Evolutionary conservation across 495 filamentous ascomycete genomes (phyloP), one percentile per base, ranked within the genome.

Genomic region (Xylaria venustula): DNA sequence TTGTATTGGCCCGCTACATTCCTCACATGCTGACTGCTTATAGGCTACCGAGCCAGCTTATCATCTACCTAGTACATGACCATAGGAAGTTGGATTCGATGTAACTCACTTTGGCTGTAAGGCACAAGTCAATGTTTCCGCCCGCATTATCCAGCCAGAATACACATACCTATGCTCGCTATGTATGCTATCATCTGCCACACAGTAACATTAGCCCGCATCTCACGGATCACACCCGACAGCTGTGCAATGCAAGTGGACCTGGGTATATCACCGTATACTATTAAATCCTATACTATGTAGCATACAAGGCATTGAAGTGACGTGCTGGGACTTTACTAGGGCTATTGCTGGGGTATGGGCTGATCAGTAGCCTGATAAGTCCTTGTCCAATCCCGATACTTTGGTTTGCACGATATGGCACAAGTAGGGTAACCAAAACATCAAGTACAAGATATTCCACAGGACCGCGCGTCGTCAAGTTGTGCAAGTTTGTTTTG

Each of bases 171-270:
- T n/a, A n/a, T n/a, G n/a, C n/a, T n/a, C n/a, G n/a, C n/a, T n/a
- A n/a, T n/a, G n/a, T n/a, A n/a, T n/a, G n/a, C n/a, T n/a, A n/a
- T n/a, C n/a, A n/a, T n/a, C n/a, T n/a, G n/a, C n/a, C 32, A 53
- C 28, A 9, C 22, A 14, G 23, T 42, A 30, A 54, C 51, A 41
- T 54, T 54, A 36, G 36, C 36, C 37, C 51, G 36, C 51, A 36
- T 54, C 36, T 42, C 17, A 54, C 51, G 34, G 51, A 22, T 54
- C 34, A 20, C 49, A 36, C 32, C 49, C 49, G 49, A 52, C 49
- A 25, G 9, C 19, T 5, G 5, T 5, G 11, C 30, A 4, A 11
- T 37, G 49, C 49, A 37, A n/a, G 23, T 26, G 30, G 15, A 22
- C 42, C 14, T 30, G 42, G 25, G 30, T 42, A n/a, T 25, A n/a